These are phyloP conservation scores for Kwoniella bestiolae DNA, from an alignment of 768 basidiomycete genomes.

Conservation along the genomic window DNA sequence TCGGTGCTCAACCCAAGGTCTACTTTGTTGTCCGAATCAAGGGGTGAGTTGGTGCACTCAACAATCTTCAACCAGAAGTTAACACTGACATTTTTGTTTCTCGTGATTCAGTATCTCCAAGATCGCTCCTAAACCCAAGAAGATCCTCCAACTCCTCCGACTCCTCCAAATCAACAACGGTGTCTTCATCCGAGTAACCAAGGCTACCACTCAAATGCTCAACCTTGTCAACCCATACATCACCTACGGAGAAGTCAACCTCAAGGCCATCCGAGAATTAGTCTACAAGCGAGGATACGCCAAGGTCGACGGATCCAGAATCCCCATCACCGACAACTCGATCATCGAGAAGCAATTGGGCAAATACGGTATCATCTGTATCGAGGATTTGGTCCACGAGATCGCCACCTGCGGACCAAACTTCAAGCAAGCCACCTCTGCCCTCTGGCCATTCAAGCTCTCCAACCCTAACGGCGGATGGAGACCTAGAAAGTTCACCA, in stretches of 20 bases:
- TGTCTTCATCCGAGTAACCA: constrained; percentile 95
- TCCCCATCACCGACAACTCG: constrained; percentile 90
- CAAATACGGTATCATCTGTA: constrained; percentile 92
- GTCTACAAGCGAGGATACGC: constrained; percentile 99
- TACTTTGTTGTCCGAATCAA: constrained; percentile 97
- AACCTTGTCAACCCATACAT: constrained; percentile 96
- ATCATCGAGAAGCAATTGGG: constrained; percentile 89
- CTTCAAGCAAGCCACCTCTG: constrained; percentile 90
- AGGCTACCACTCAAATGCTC: constrained; percentile 96
- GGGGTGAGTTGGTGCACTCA: constrained; percentile 79
- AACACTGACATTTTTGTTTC: background rate
- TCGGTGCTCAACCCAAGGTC: constrained; percentile 93
- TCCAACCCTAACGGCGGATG: constrained; percentile 99
- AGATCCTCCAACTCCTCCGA: constrained; percentile 97
- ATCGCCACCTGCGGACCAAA: constrained; percentile 93
- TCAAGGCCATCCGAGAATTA: constrained; percentile 93
- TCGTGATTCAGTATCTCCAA: constrained; percentile 83
- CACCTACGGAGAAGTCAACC: constrained; percentile 90
- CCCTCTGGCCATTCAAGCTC: constrained; percentile 99
- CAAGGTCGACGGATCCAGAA: constrained; percentile 96
- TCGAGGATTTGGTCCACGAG: constrained; percentile 97
- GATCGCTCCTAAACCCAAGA: constrained; percentile 98
- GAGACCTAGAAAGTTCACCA: constrained; percentile 92
- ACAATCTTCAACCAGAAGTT: too few species aligned
- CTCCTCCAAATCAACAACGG: constrained; percentile 99